Evolutionary conservation across 495 filamentous ascomycete genomes (phyloP), one percentile per base, ranked within the genome.

Genomic region (Ascobolus immersus): DNA sequence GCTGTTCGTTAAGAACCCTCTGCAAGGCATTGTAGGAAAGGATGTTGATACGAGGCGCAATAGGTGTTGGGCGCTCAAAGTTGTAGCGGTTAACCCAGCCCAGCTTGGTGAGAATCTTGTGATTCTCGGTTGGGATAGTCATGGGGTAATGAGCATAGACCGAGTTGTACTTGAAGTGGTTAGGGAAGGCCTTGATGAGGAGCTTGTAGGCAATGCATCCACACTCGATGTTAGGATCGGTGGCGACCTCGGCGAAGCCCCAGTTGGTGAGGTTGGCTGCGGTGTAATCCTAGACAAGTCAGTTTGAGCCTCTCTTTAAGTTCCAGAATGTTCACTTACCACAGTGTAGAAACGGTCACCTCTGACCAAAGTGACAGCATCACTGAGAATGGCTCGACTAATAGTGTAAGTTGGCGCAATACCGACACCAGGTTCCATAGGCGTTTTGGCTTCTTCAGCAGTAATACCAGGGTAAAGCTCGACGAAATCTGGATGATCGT

Each of bases 81-180:
- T 67, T 69, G 52, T 77, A 89, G 37, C 78, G 57, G 21, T 71
- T 58, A 33, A 65, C 73, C 30, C 67, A 61, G 29, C 67, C 66
- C n/a, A 89, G 64, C 34, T 62, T 55, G 43, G 68, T 75, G 47
- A 73, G 61, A 40, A 89, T 84, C 43, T 66, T 68, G 25, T 57
- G 52, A 42, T 75, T 86, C 51, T 86, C 78, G 20, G 52, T 43
- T 7, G 75, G 73, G 17, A 75, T 69, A 4, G 74, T 78, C 66
- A 90, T 75, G 4, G 79, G 79, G 46, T 76, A 86, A 43, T 80
- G 74, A n/a, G 77, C 77, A 39, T 86, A 89, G 37, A 82, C 68
- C 1, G 75, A 81, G 52, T 86, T 73, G 19, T 56, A 47, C 49
- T 70, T 72, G 65, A 77, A 84, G 48, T 71, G 67, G 40, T 73